A percentile compares a stretch with the other conserved stretches of the same genome.
Conservation (phyloP, 2,329 filamentous ascomycete species). For the Diaporthe nobilis region DNA sequence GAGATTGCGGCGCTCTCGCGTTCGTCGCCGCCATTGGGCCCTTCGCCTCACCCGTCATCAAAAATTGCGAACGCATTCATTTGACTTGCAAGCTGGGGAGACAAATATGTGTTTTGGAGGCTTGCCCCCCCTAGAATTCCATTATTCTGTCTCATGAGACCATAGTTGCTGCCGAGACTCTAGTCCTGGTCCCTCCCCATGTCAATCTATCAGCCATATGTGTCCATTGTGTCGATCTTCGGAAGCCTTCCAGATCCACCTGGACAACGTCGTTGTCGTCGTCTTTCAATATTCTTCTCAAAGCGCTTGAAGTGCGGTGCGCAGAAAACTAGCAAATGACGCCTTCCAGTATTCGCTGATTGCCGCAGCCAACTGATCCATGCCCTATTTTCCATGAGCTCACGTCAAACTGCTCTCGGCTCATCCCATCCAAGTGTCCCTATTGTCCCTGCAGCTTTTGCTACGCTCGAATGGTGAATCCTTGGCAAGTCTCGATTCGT, state of each 20-base stretch:
- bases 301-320: slow-evolving; percentile 27
- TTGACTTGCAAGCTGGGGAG: slow-evolving; percentile 2
- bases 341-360: slow-evolving; percentile 39
- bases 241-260: not conserved
- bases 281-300: not conserved
- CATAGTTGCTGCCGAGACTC: not conserved
- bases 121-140: slow-evolving; percentile 1
- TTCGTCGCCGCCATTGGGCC: slow-evolving; percentile 23
- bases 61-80: slow-evolving; percentile 8
- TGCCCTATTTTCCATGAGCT: slow-evolving; percentile 5
- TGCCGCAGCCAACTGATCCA: slow-evolving; percentile 36
- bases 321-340: slow-evolving; percentile 32
- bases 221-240: not conserved
- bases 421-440: not conserved
- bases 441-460: not conserved
- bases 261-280: not conserved
- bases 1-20: not conserved
- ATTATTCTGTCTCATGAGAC: slow-evolving; percentile 25
- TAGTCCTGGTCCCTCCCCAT: not conserved
- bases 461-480: not conserved
- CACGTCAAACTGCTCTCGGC: not conserved
- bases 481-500: not conserved
- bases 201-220: slow-evolving; percentile 20
- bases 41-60: not conserved
- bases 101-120: slow-evolving; percentile 8